These are phyloP conservation scores for Prunus armeniaca DNA, from an alignment of 306 rosid species.

Conservation along the genomic window DNA sequence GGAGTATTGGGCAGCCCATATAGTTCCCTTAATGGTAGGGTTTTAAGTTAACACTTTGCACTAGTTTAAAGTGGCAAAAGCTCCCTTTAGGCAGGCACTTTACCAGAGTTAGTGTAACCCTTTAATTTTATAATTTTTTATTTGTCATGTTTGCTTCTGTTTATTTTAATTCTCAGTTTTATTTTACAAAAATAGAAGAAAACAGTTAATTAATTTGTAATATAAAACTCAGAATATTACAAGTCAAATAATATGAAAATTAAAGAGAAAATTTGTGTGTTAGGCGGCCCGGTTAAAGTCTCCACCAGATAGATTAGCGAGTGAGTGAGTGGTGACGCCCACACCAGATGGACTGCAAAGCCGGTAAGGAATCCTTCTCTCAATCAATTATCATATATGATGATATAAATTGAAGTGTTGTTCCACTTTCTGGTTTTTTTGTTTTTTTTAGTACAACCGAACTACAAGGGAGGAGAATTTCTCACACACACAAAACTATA, in stretches of 20 bases:
- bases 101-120: neutral
- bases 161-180: neutral
- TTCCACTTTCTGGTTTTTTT: neutral
- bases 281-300: neutral
- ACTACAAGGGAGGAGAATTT: fast-evolving
- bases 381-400: neutral
- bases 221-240: neutral
- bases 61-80: slow-evolving; percentile 26
- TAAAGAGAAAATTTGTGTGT: neutral
- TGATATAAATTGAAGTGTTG: neutral
- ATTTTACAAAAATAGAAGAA: neutral
- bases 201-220: neutral
- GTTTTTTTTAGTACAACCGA: too few relatives aligned
- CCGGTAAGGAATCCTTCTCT: too few relatives aligned
- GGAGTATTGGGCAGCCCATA: slow-evolving; percentile 20
- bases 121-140: slow-evolving; percentile 1
- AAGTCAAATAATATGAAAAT: neutral
- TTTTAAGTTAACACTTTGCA: slow-evolving; percentile 31
- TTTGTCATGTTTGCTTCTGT: slow-evolving; percentile 10
- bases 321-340: neutral
- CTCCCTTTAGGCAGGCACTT: slow-evolving; percentile 10
- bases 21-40: slow-evolving; percentile 43
- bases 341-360: neutral
- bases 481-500: too few relatives aligned
- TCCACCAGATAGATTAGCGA: neutral